These are phyloP conservation scores for Daldinia loculata DNA, from an alignment of 495 filamentous ascomycete species.

Conservation along the genomic window DNA sequence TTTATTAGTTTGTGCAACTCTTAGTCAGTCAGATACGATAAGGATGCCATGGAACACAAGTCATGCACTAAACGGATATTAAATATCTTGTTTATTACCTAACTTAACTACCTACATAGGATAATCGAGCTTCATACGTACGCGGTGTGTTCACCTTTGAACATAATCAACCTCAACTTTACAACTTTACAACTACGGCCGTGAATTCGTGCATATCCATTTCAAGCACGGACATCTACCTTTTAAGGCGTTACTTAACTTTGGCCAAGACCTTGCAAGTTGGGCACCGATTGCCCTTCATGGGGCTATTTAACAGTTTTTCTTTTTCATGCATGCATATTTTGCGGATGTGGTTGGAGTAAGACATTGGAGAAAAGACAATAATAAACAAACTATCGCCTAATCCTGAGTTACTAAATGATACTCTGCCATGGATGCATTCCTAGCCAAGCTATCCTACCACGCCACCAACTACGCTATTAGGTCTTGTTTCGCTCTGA, in stretches of 20 bases:
- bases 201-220: neutral
- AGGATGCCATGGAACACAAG: neutral
- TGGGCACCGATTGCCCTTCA: conserved; percentile 33
- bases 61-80: neutral
- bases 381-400: conserved; percentile 1
- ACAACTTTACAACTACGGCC: neutral
- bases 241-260: neutral
- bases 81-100: neutral
- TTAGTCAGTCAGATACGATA: too few relatives aligned
- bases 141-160: neutral
- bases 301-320: conserved; percentile 4
- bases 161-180: conserved; percentile 17
- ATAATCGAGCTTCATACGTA: neutral
- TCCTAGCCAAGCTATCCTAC: conserved; percentile 70
- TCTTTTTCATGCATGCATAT: conserved; percentile 19
- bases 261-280: conserved; percentile 4
- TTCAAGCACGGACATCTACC: conserved; percentile 1
- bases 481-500: conserved; percentile 87
- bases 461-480: conserved; percentile 95
- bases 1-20: neutral
- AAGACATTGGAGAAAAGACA: conserved; percentile 4
- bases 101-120: neutral
- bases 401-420: neutral
- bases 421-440: conserved; percentile 71
- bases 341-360: neutral